Base-by-base conservation (phyloP, 345 rosid species). In the Ceriops decandra region DNA sequence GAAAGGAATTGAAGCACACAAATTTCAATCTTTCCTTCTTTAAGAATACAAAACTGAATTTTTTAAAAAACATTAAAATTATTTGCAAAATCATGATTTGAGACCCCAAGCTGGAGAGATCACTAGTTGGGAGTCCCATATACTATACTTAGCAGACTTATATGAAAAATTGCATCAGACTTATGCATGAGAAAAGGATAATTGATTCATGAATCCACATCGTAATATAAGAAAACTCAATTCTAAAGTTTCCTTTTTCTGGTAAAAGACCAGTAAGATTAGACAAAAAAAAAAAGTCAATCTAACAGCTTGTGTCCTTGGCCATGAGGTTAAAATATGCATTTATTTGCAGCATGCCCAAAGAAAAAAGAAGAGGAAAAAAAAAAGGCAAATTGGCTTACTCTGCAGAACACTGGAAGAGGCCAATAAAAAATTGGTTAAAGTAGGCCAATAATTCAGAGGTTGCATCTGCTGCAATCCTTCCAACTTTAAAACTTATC, bases 381-480 rank as follows among this genome's bases (percentile, higher is more conserved):
- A 22, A 54, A 6, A 54, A 21, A 2, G 4, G 30, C 15, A 36
- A 52, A 28, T 20, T 20, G 62, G 79, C 95, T 87, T 79, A 95
- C 97, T 82, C 83, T 35, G 95, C 88, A 81, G 92, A 74, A 77
- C 72, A 66, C 36, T 82, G 85, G 76, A 91, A 84, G 78, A 95
- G 81, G 60, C 64, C 28, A 16, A 90, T 77, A 76, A 91, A 91
- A 77, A 87, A 76, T 28, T 80, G 83, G 65, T 90, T 85, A 17
- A 88, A 76, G 72, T 68, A 62, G 42, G 79, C 82, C 80, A 83
- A 60, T 63, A 91, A 74, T 57, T 88, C 87, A 60, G 82, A 87
- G 52, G 71, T 72, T 54, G 88, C 97, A 81, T 95, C 97, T 26
- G 91, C 91, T 57, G 67, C 87, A 77, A 95, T 90, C 83, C 87